Percentiles rank a stretch among this genome's conserved stretches.
These are phyloP conservation scores for Diplogelasinospora grovesii DNA, from an alignment of 495 filamentous ascomycete genomes.

Conservation along the genomic window DNA sequence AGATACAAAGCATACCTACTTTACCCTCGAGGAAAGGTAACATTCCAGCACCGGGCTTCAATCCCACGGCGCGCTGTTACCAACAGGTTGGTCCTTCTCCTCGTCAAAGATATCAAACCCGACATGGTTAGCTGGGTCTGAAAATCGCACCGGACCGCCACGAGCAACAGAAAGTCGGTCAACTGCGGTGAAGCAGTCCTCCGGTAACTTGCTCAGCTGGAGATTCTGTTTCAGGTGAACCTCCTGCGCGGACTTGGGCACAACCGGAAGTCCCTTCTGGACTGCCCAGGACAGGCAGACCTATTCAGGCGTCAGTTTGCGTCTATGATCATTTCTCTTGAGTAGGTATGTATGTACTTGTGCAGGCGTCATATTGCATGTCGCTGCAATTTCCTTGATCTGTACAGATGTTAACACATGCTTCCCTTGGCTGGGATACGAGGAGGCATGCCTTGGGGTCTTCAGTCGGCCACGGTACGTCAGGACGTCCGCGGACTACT, in stretches of 20 bases:
- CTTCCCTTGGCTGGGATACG: neutral
- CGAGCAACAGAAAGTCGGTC: constrained; percentile 10
- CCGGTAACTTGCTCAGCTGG: constrained; percentile 16
- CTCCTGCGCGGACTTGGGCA: constrained; percentile 50
- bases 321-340: neutral
- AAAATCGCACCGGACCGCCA: constrained; percentile 19
- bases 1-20: no score
- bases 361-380: constrained; percentile 19
- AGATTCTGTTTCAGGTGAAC: constrained; percentile 45
- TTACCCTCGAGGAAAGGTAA: no score
- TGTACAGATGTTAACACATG: constrained; percentile 7
- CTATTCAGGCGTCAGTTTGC: constrained; percentile 8
- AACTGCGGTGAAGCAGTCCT: constrained; percentile 14
- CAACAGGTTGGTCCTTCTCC: constrained; percentile 25
- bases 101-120: constrained; percentile 33
- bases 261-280: constrained; percentile 24
- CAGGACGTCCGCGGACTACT: constrained; percentile 21
- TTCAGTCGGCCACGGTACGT: constrained; percentile 24
- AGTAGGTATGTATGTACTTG: constrained; percentile 12
- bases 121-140: constrained; percentile 23
- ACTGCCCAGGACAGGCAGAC: constrained; percentile 35
- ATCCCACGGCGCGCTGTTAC: constrained; percentile 25
- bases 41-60: no score
- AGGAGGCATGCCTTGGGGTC: constrained; percentile 18
- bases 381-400: constrained; percentile 21